Base-by-base conservation (phyloP, 768 basidiomycete species). In the Suillus alpinus region DNA sequence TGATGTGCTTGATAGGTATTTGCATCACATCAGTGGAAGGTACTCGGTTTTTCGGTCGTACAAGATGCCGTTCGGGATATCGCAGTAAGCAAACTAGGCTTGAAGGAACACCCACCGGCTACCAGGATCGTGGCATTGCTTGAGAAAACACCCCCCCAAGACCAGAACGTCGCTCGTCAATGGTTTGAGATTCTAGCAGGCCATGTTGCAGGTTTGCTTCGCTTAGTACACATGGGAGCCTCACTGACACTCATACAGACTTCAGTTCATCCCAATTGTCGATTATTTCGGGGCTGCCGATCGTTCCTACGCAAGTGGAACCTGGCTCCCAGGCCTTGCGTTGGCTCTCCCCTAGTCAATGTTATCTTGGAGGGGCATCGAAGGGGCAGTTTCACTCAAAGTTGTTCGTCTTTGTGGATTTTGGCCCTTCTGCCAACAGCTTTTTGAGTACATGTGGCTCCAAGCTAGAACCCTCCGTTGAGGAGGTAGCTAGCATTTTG, bases 381-480 rank as follows among this genome's bases (percentile, higher is more conserved):
- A 76, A 79, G 29, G 81, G 82, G 29, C 79, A 82, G 39, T 85
- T 94, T 43, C 89, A 92, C 68, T 88, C 89, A 3, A 88, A 89
- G 64, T 75, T 96, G 1, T 97, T 98, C 68, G 81, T 84, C 37
- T 97, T 95, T 66, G 86, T 98, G 55, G 88, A 96, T 71, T 97
- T 96, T 69, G 95, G 95, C 2, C 69, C 81, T 1, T 76, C 80
- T 5, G 96, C 90, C 29, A 96, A 95, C 65, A 79, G 82, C 4
- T 98, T 99, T 75, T 78, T 99, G 49, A 83, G 81, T 57, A 88
- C 91, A 3, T 93, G 93, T 66, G 96, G 97, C 12, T 92, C 95
- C 16, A 89, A 87, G 68, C 86, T 83, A 46, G 92, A 94, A 68
- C 95, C 96, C 4, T 93, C 86, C 49, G 84, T 94, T 5, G 87